A percentile compares a stretch with the other conserved stretches of the same genome.
Evolutionary conservation across 1,284 basidiomycete genomes (phyloP).

Genomic region (Puccinia polysora): DNA sequence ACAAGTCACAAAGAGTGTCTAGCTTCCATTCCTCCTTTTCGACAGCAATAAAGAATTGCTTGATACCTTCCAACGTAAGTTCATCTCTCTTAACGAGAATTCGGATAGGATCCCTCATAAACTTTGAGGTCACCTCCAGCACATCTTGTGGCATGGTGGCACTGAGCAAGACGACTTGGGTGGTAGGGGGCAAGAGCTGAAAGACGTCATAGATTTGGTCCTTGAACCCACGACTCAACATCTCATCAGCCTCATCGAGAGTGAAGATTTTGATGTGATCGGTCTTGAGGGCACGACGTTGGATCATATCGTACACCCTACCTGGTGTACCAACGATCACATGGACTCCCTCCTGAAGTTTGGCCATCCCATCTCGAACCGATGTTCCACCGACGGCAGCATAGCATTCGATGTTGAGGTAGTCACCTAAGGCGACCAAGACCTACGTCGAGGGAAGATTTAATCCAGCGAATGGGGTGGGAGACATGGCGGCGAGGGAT

Average conservation of each 20-base stretch:
- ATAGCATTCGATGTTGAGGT: conserved; percentile 98
- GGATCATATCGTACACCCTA: conserved; percentile 99
- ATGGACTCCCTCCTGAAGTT: conserved; percentile 96
- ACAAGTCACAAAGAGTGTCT: conserved; percentile 90
- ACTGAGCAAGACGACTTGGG: conserved; percentile 92
- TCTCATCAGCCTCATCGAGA: conserved; percentile 95
- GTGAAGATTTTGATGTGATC: conserved; percentile 99
- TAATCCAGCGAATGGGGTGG: neutral
- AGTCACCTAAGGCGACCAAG: conserved; percentile 81
- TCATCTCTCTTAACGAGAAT: conserved; percentile 99
- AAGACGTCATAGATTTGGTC: conserved; percentile 99
- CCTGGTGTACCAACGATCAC: conserved; percentile 97
- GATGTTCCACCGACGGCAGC: conserved; percentile 98
- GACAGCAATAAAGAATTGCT: conserved; percentile 99
- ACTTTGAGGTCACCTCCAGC: conserved; percentile 98
- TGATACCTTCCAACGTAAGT: conserved; percentile 97
- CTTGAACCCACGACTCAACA: conserved; percentile 98
- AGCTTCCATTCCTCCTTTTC: conserved; percentile 99
- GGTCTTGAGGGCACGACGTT: conserved; percentile 83
- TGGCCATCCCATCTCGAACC: conserved; percentile 95
- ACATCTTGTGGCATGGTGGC: conserved; percentile 97
- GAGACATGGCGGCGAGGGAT: neutral
- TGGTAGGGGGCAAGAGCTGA: conserved; percentile 94
- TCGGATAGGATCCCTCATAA: conserved; percentile 98
- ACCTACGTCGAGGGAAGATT: conserved; percentile 55